Evolutionary conservation across 2,329 filamentous ascomycete species (phyloP).

Genomic region (Beauveria australis): DNA sequence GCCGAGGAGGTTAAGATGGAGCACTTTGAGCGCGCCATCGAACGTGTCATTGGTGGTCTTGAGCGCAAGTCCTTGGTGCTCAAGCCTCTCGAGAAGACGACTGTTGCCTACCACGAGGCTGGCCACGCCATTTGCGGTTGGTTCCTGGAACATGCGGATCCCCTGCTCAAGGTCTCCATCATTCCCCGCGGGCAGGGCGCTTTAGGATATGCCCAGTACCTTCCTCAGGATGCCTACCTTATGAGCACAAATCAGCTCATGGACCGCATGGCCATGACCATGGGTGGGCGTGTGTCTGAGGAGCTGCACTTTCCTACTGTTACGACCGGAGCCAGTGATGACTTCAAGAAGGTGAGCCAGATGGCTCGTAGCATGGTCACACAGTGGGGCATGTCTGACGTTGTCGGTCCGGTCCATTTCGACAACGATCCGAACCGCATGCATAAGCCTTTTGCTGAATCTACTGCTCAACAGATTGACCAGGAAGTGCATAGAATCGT

Average conservation of each 20-base stretch:
- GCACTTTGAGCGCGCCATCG: constrained; percentile 96
- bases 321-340: constrained; percentile 87
- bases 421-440: constrained; percentile 74
- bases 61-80: constrained; percentile 97
- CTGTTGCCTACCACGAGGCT: constrained; percentile 95
- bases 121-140: constrained; percentile 97
- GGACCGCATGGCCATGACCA: constrained; percentile 99
- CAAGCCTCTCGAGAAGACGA: constrained; percentile 86
- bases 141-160: constrained; percentile 95
- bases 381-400: constrained; percentile 97
- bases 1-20: constrained; percentile 75
- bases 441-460: constrained; percentile 92
- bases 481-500: constrained; percentile 85
- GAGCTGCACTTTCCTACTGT: constrained; percentile 96
- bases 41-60: constrained; percentile 90
- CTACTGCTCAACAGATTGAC: constrained; percentile 88
- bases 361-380: constrained; percentile 98
- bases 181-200: constrained; percentile 92
- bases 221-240: constrained; percentile 89
- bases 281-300: constrained; percentile 89
- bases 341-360: constrained; percentile 95
- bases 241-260: constrained; percentile 95
- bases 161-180: constrained; percentile 95
- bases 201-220: constrained; percentile 91
- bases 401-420: constrained; percentile 88